Evolutionary conservation across 2,329 filamentous ascomycete genomes (phyloP), one percentile per base, ranked within the genome.

Genomic region (Botrytis deweyae): DNA sequence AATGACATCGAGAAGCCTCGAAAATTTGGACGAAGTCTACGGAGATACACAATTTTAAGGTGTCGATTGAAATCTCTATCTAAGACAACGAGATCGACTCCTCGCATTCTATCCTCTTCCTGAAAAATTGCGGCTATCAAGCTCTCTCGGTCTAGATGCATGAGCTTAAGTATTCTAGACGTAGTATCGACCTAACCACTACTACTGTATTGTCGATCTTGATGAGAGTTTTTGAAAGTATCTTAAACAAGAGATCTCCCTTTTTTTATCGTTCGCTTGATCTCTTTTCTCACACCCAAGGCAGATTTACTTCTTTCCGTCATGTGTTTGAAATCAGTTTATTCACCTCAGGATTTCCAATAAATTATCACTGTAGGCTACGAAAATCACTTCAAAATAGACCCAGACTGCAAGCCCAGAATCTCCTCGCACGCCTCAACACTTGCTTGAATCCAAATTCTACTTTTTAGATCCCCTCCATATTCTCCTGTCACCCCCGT

Each of bases 361-460:
- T 18, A 29, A 3, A 2, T 16, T 0, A 3, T 29, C 12, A 18
- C 2, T 29, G 16, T 7, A 2, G 14, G 20, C 6, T 1, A 18
- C 8, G 14, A 7, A 4, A 4, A 55, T 18, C 18, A 8, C 0
- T 4, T 18, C 14, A 18, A 16, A 7, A 55, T 8, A 16, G n/a
- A 29, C 1, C 6, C 7, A 8, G 12, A 55, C 52, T 18, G 7
- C 14, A 55, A 18, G 0, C 7, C 14, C n/a, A 29, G n/a, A 18
- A 29, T 7, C 14, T 16, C 14, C 3, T 55, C 52, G 5, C 3
- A 18, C 3, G 0, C 29, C 52, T 9, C 0, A 29, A 6, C 3
- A 29, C 5, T 18, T 29, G n/a, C 52, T 55, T 18, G 1, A 55
- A 29, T 7, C 12, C 12, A 55, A 18, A 12, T 14, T 16, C 4